Conservation (phyloP, 1,139 yeast species). For the Petasospora rhodanensis region DNA sequence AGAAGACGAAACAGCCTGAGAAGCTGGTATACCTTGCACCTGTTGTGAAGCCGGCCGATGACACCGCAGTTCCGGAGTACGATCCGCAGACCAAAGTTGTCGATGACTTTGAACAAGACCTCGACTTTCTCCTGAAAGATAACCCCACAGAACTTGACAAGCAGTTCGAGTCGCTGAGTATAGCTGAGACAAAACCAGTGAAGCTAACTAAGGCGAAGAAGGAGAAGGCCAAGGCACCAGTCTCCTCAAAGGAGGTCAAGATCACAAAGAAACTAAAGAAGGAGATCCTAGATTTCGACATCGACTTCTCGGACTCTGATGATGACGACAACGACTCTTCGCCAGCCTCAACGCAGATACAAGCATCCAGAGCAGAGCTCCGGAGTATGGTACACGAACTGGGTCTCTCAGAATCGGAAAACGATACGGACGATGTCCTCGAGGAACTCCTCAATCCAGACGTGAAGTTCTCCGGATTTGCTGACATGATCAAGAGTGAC, state of each 20-base stretch:
- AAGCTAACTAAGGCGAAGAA: background rate
- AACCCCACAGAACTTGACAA: too few species aligned
- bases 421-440: slow-evolving; percentile 1
- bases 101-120: slow-evolving; percentile 19
- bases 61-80: slow-evolving; percentile 6
- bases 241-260: background rate
- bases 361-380: too few species aligned
- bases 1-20: slow-evolving; percentile 3
- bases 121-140: slow-evolving; percentile 19
- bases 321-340: slow-evolving; percentile 3
- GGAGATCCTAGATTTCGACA: slow-evolving; percentile 20
- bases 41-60: background rate
- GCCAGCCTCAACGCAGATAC: too few species aligned
- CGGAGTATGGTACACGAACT: too few species aligned
- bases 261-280: slow-evolving; percentile 8
- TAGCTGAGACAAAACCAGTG: too few species aligned
- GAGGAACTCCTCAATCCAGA: slow-evolving; percentile 4
- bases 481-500: too few species aligned
- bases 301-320: slow-evolving; percentile 16
- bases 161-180: too few species aligned
- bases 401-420: slow-evolving; percentile 6
- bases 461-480: too few species aligned
- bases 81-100: slow-evolving; percentile 16
- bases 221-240: background rate
- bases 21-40: slow-evolving; percentile 9